Evolutionary conservation across 768 basidiomycete genomes (phyloP).

Genomic region (Atractiella rhizophila): DNA sequence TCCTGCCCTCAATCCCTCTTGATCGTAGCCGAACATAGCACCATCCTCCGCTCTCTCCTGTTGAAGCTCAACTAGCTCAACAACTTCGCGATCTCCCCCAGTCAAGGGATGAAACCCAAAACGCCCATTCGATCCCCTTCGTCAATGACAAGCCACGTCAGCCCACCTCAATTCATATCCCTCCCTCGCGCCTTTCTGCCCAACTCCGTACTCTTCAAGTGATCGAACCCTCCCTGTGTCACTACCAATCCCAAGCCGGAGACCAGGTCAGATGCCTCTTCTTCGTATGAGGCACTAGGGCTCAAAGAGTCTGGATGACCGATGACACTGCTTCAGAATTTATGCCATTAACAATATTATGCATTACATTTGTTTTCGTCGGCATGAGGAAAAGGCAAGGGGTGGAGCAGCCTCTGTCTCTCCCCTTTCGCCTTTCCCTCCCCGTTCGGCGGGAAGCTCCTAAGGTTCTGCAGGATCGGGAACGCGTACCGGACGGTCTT

Average conservation of each 20-base stretch:
- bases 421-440: constrained; percentile 37
- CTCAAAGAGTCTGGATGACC: too few relatives aligned
- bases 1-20: constrained; percentile 71
- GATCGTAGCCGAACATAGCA: constrained; percentile 92
- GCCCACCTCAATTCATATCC: not conserved
- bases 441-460: constrained; percentile 26
- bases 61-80: constrained; percentile 48
- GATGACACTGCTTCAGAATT: not conserved
- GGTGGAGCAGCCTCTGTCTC: constrained; percentile 50
- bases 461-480: constrained; percentile 65
- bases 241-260: constrained; percentile 41
- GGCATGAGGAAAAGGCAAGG: constrained; percentile 38
- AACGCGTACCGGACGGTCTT: constrained; percentile 93
- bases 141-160: constrained; percentile 65
- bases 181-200: constrained; percentile 30
- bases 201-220: constrained; percentile 78
- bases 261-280: constrained; percentile 83
- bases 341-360: too few relatives aligned
- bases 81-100: constrained; percentile 62
- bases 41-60: constrained; percentile 35
- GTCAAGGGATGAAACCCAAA: constrained; percentile 86
- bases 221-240: constrained; percentile 55
- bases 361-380: too few relatives aligned
- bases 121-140: constrained; percentile 97
- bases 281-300: constrained; percentile 14